Evolutionary conservation across 1,139 yeast genomes (phyloP), one percentile per base, ranked within the genome.

Genomic region (Protomyces arabidopsidicola): DNA sequence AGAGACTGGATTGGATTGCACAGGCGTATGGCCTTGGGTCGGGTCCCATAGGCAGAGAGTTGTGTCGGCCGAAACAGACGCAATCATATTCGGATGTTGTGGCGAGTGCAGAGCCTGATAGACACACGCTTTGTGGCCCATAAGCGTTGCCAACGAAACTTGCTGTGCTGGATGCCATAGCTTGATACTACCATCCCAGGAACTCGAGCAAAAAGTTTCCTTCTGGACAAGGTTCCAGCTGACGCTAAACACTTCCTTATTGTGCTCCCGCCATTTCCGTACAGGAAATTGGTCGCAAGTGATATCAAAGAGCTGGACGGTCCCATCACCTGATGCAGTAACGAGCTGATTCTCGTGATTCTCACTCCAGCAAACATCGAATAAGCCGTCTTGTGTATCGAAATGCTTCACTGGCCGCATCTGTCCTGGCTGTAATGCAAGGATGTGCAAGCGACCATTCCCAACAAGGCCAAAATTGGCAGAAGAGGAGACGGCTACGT

Each of bases 391-490:
- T 74, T 91, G 97, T 0, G 98, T 91, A 67, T 90, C 91, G 79
- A 90, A 91, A 16, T 81, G 52, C 62, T 56, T 53, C 22, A 51
- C 45, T 24, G 27, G 54, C 14, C 57, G 55, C 22, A 72, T 72
- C 0, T 98, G 98, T 67, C 79, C 78, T 9, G 84, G 82, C 58
- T 82, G 83, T 62, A 93, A 87, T 62, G 84, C 84, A 45, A 91
- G 77, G 1, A 91, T 78, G 70, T 79, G 86, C 36, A 93, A 77
- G 68, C 89, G 81, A 2, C 98, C 98, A 73, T 93, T 93, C 2
- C 98, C 98, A 2, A 90, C 97, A 9, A 93, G 78, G 1, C 98
- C 98, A 75, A 86, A 93, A 75, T 93, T 93, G 42, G 98, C 90
- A 0, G 97, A 87, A 0, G 95, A 80, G 0, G 96, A 95, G 42